phyloP scores from a whole-genome alignment of 192 early-diverging fungal species.

The Backusella morwellensis region DNA sequence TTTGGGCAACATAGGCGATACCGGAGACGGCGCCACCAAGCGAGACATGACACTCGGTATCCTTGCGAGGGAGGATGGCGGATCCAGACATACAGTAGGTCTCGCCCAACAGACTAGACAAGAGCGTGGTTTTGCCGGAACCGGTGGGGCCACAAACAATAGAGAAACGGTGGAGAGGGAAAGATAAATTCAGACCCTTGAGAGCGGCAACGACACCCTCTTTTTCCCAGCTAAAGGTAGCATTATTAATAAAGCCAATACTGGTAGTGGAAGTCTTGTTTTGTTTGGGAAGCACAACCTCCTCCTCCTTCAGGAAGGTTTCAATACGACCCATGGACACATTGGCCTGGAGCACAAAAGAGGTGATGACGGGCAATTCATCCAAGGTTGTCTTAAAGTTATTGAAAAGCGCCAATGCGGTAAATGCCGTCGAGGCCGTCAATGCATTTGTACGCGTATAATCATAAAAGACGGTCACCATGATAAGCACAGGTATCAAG shows the following conservation, averaged over 20 bases:
- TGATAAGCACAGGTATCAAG: slow-evolving; percentile 57
- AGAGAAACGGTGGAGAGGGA: slow-evolving; percentile 68
- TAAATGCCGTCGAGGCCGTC: slow-evolving; percentile 66
- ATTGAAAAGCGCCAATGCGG: slow-evolving; percentile 68
- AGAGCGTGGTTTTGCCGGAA: slow-evolving; percentile 81
- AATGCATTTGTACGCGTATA: slow-evolving; percentile 62
- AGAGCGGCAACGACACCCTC: slow-evolving; percentile 47
- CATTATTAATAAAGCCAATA: slow-evolving; percentile 64
- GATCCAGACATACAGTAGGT: slow-evolving; percentile 51
- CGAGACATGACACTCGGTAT: not conserved
- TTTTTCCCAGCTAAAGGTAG: slow-evolving; percentile 62
- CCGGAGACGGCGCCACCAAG: slow-evolving; percentile 42
- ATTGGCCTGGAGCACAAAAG: slow-evolving; percentile 54
- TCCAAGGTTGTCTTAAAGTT: slow-evolving; percentile 65
- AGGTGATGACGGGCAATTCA: slow-evolving; percentile 57
- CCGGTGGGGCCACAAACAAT: slow-evolving; percentile 86
- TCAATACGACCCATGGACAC: slow-evolving; percentile 70
- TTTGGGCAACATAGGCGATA: slow-evolving; percentile 82
- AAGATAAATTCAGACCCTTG: slow-evolving; percentile 59
- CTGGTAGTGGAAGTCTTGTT: not conserved
- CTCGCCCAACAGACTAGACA: slow-evolving; percentile 83
- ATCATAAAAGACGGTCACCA: slow-evolving; percentile 56
- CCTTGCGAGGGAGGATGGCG: slow-evolving; percentile 41
- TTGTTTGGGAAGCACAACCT: slow-evolving; percentile 40
- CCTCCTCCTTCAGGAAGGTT: slow-evolving; percentile 70